These are phyloP conservation scores for Niebla homalea DNA, from an alignment of 495 filamentous ascomycete species.

Conservation along the genomic window DNA sequence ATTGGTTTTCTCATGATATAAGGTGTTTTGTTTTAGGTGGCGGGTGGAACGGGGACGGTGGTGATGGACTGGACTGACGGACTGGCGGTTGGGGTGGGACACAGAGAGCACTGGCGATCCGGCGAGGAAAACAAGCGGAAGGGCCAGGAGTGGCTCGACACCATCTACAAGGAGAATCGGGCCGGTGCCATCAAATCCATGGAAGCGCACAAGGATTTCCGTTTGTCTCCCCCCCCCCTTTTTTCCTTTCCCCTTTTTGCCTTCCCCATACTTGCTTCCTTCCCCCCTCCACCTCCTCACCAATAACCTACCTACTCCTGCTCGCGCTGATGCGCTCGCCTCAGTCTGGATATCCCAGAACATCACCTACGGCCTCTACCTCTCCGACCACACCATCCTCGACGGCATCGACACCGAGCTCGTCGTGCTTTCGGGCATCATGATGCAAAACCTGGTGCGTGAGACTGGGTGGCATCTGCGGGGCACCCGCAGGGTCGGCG, in stretches of 20 bases:
- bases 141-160: conserved; percentile 34
- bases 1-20: neutral
- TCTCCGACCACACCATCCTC: conserved; percentile 40
- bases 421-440: conserved; percentile 41
- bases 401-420: conserved; percentile 41
- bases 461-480: conserved; percentile 47
- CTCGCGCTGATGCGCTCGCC: neutral
- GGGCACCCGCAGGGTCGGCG: conserved; percentile 37
- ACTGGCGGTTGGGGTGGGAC: neutral
- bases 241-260: neutral
- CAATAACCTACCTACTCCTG: neutral
- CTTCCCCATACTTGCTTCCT: no score
- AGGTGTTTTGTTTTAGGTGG: neutral
- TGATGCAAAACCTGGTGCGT: conserved; percentile 41
- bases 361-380: conserved; percentile 45
- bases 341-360: conserved; percentile 16
- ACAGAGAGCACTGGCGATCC: conserved; percentile 25
- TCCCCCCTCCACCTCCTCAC: neutral
- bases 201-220: conserved; percentile 38
- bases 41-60: neutral
- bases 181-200: conserved; percentile 29
- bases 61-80: neutral
- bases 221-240: neutral
- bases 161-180: conserved; percentile 27
- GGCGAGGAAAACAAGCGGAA: conserved; percentile 34